Evolutionary conservation across 2,329 filamentous ascomycete genomes (phyloP), one percentile per base, ranked within the genome.

Genomic region (Eurotiales sp.): DNA sequence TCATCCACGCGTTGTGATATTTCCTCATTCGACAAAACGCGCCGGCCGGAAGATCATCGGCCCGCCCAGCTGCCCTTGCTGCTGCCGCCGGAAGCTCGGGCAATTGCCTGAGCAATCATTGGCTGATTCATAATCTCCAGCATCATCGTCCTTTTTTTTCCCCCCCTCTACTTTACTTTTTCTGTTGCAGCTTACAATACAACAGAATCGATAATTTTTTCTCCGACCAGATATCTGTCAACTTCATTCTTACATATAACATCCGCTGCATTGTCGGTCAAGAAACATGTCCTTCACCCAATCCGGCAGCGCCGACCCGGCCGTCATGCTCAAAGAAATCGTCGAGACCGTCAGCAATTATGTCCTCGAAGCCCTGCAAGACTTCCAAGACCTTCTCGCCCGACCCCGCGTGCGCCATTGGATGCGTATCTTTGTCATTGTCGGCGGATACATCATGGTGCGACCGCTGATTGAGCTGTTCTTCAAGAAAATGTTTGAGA

Each of bases 361-460:
- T 43, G 46, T 51, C 17, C 41, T 52, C 32, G 63, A 62, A 29
- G 39, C 61, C 42, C 53, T 57, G 22, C 49, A 47, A 59, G 74
- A 75, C 59, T 60, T 70, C 47, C 56, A 61, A 44, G 47, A 55
- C 43, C 63, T 69, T 36, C 63, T 75, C 57, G 62, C 65, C 46
- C 59, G 62, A 29, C 68, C 76, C 57, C 65, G 64, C 4, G 50
- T 66, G 15, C 60, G 68, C 46, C 68, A 72, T 56, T 76, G 70
- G 64, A 65, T 92, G 61, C 85, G 87, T 32, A 75, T 91, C 50
- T 68, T 88, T 59, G 78, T 84, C 56, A 78, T 90, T 57, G 78
- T 88, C 30, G 84, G 86, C 60, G 83, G 80, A 37, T 92, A 90
- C 73, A 65, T 82, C 58, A 80, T 92, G 51, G 62, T 88, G 15